Percentiles rank a stretch among this genome's conserved stretches.
Conservation (phyloP, 805 yeast species). For the Monosporozyma yasuniensis region DNA sequence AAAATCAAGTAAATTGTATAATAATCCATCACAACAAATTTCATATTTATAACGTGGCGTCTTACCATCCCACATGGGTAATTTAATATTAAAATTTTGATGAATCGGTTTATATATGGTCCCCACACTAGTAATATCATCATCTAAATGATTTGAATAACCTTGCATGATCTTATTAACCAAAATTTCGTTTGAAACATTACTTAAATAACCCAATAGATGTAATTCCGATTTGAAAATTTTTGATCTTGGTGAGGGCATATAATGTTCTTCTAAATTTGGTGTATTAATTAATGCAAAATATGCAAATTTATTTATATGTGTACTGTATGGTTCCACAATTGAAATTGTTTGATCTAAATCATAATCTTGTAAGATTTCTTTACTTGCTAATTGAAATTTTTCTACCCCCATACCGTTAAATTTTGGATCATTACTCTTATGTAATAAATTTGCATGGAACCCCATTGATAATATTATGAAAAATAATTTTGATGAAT, state of each 20-base stretch:
- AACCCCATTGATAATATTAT: constrained; percentile 80
- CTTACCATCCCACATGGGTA: constrained; percentile 6
- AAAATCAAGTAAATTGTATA: constrained; percentile 17
- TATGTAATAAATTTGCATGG: constrained; percentile 79
- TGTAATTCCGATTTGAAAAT: constrained; percentile 16
- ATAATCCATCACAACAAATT: constrained; percentile 26
- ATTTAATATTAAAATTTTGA: constrained; percentile 11
- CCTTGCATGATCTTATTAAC: constrained; percentile 21
- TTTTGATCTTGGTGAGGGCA: constrained; percentile 26
- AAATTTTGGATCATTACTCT: constrained; percentile 61
- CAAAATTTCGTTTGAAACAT: constrained; percentile 9
- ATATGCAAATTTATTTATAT: constrained; percentile 14
- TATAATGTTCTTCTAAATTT: constrained; percentile 22
- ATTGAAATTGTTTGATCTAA: constrained; percentile 12
- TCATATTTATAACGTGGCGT: constrained; percentile 13
- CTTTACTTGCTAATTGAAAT: constrained; percentile 59
- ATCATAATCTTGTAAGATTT: constrained; percentile 37
- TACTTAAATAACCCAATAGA: constrained; percentile 18
- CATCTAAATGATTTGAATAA: constrained; percentile 12
- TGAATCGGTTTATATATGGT: constrained; percentile 12
- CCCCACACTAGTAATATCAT: constrained; percentile 10
- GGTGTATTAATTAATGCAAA: constrained; percentile 25
- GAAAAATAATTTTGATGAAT: constrained; percentile 26
- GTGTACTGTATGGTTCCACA: neutral
- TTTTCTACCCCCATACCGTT: constrained; percentile 56